Conservation (phyloP, 805 yeast species). For the Yarrowia osloensis region DNA sequence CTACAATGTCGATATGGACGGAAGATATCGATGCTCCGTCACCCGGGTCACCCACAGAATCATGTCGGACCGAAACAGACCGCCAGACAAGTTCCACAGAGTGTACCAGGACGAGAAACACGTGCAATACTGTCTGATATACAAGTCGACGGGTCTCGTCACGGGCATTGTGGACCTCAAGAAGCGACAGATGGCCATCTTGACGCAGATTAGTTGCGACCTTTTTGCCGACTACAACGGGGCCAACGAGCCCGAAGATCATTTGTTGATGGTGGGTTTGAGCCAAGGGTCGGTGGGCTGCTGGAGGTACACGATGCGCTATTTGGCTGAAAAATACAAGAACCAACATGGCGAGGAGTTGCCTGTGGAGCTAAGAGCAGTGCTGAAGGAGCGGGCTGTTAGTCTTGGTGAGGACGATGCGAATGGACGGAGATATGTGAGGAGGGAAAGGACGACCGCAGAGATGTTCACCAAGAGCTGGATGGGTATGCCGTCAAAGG, state of each 20-base stretch:
- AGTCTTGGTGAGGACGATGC: background rate
- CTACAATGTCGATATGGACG: slow-evolving; percentile 4
- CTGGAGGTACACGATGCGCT: background rate
- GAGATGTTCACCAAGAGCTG: background rate
- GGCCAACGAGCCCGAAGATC: background rate
- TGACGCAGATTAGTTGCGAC: background rate
- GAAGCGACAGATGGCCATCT: background rate
- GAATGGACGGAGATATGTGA: background rate
- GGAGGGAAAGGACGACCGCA: background rate
- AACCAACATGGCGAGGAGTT: background rate
- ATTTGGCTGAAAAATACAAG: background rate
- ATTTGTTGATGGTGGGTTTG: background rate
- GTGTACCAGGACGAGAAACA: slow-evolving; percentile 2
- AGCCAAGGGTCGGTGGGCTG: background rate
- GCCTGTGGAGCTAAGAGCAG: background rate
- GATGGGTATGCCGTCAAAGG: background rate
- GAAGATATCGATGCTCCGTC: background rate
- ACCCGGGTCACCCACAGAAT: background rate
- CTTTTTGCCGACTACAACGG: background rate
- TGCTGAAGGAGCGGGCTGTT: background rate
- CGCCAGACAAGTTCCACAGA: slow-evolving; percentile 6
- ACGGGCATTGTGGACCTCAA: background rate
- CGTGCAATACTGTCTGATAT: background rate
- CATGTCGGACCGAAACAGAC: background rate
- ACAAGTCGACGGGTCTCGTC: background rate